Evolutionary conservation across 1,284 basidiomycete genomes (phyloP).

Genomic region (Amylostereum areolatum): DNA sequence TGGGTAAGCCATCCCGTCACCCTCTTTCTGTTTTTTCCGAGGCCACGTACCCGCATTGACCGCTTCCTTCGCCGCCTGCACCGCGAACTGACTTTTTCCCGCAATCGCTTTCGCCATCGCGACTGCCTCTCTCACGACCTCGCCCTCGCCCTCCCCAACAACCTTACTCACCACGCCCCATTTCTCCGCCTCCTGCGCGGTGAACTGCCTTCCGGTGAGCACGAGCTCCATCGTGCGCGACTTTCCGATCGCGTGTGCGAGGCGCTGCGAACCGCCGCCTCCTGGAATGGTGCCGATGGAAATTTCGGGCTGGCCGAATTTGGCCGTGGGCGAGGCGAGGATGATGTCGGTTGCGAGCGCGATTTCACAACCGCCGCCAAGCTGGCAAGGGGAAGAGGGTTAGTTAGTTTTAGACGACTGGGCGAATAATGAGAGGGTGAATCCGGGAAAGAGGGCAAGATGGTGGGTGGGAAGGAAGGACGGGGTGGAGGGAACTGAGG

Average conservation of each 20-base stretch:
- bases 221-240: slow-evolving; percentile 94
- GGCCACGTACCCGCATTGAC: slow-evolving; percentile 76
- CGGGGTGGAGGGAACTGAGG: not conserved
- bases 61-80: slow-evolving; percentile 92
- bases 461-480: slow-evolving; percentile 3
- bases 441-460: too few relatives aligned
- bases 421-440: too few relatives aligned
- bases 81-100: slow-evolving; percentile 79
- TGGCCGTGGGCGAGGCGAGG: slow-evolving; percentile 88
- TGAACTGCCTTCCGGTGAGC: slow-evolving; percentile 80
- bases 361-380: slow-evolving; percentile 95
- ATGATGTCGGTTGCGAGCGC: slow-evolving; percentile 98
- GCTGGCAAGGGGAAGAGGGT: slow-evolving; percentile 33
- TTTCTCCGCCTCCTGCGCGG: slow-evolving; percentile 77
- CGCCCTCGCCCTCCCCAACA: slow-evolving; percentile 69
- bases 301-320: slow-evolving; percentile 97
- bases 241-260: slow-evolving; percentile 89
- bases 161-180: slow-evolving; percentile 86
- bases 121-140: slow-evolving; percentile 87
- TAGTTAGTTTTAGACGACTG: not conserved
- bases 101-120: slow-evolving; percentile 79
- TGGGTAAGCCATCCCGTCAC: not conserved
- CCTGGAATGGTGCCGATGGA: slow-evolving; percentile 96
- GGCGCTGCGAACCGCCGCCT: slow-evolving; percentile 79
- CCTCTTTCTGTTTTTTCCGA: not conserved